Evolutionary conservation across 2,329 filamentous ascomycete genomes (phyloP).

Genomic region (Aureobasidium sp.): DNA sequence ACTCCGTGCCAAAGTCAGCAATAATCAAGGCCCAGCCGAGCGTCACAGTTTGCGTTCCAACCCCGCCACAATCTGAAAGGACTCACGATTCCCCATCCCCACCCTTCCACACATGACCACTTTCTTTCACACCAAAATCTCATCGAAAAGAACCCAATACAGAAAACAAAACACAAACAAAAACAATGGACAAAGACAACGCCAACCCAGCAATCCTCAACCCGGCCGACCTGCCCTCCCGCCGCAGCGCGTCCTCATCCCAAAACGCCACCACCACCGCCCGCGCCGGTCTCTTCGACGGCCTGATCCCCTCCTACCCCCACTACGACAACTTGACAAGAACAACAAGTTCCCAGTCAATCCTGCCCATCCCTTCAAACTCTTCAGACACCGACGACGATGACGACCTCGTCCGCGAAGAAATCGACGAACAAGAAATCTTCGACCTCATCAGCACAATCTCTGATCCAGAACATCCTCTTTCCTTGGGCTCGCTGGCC

Average conservation of each 20-base stretch:
- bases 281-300: conserved; percentile 45
- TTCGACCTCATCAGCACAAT: conserved; percentile 94
- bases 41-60: too few relatives aligned
- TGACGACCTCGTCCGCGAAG: conserved; percentile 61
- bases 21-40: too few relatives aligned
- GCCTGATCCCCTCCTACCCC: conserved; percentile 44
- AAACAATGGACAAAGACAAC: conserved; percentile 51
- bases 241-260: conserved; percentile 49
- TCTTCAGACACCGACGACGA: conserved; percentile 38
- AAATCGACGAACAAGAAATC: conserved; percentile 95
- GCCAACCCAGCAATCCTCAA: conserved; percentile 91
- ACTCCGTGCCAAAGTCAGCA: not conserved
- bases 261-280: conserved; percentile 39
- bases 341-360: conserved; percentile 35
- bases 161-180: not conserved
- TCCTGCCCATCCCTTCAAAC: conserved; percentile 20
- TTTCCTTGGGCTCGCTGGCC: conserved; percentile 84
- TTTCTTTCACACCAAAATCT: not conserved
- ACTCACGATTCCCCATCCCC: not conserved
- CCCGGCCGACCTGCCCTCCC: conserved; percentile 78
- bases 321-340: conserved; percentile 38
- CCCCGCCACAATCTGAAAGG: conserved; percentile 3
- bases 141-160: too few relatives aligned
- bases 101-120: not conserved
- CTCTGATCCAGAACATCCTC: conserved; percentile 91